These are phyloP conservation scores for Sclerotinia subarctica DNA, from an alignment of 2,329 filamentous ascomycete species.

Conservation along the genomic window DNA sequence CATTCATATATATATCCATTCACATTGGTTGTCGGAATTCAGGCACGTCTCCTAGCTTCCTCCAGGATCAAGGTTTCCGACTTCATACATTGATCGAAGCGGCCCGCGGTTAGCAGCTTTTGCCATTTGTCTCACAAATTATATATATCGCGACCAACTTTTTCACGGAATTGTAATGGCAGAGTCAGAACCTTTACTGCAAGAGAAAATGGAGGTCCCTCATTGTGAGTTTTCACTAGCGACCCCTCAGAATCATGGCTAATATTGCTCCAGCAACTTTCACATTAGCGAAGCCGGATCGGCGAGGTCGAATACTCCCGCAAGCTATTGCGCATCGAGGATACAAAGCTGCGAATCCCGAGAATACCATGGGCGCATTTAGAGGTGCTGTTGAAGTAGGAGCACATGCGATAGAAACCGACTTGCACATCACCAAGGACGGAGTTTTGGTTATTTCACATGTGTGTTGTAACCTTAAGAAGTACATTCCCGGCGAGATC, in stretches of 20 bases:
- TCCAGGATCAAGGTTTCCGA: conserved; percentile 11
- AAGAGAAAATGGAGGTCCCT: conserved; percentile 20
- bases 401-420: conserved; percentile 81
- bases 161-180: neutral
- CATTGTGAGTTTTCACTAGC: conserved; percentile 11
- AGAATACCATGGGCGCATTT: conserved; percentile 84
- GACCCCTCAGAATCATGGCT: neutral
- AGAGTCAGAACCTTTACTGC: conserved; percentile 17
- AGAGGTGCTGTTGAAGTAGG: conserved; percentile 68
- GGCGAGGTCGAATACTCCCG: conserved; percentile 43
- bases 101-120: conserved; percentile 3
- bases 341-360: conserved; percentile 73
- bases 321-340: conserved; percentile 77
- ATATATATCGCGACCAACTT: neutral
- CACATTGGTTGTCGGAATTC: neutral
- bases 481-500: neutral
- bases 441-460: conserved; percentile 82
- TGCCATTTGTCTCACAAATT: neutral
- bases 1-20: neutral
- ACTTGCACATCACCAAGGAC: conserved; percentile 79
- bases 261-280: conserved; percentile 32
- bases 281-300: conserved; percentile 27
- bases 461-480: conserved; percentile 44
- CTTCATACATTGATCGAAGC: neutral
- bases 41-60: neutral